A percentile compares a stretch with the other conserved stretches of the same genome.
Evolutionary conservation across 2,329 filamentous ascomycete species (phyloP).

Genomic region (Colletotrichum eremochloae): DNA sequence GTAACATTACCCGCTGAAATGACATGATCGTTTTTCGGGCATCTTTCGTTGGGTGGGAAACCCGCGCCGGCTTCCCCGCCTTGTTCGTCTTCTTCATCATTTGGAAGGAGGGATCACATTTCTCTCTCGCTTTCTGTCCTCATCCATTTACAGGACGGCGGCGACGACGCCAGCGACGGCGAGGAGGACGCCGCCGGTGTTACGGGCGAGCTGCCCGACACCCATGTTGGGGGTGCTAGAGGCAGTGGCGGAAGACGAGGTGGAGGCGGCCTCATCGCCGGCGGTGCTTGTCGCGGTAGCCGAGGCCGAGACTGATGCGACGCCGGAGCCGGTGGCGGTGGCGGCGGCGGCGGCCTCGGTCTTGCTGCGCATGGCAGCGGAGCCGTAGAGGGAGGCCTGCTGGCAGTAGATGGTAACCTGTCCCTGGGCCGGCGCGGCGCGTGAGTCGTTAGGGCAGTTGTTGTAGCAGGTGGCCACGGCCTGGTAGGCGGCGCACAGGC

Average conservation of each 20-base stretch:
- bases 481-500: slow-evolving; percentile 60
- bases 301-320: slow-evolving; percentile 45
- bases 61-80: neutral
- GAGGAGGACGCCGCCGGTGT: slow-evolving; percentile 52
- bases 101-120: neutral
- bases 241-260: slow-evolving; percentile 42
- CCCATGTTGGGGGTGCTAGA: slow-evolving; percentile 45
- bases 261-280: slow-evolving; percentile 41
- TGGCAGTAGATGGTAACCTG: slow-evolving; percentile 61
- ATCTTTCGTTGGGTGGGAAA: neutral
- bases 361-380: slow-evolving; percentile 47
- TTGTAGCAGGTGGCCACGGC: slow-evolving; percentile 66
- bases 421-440: slow-evolving; percentile 51
- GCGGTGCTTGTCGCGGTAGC: slow-evolving; percentile 44
- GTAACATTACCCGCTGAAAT: slow-evolving; percentile 9
- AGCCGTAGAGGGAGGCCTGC: slow-evolving; percentile 59
- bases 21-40: slow-evolving; percentile 11
- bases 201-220: slow-evolving; percentile 49
- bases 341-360: slow-evolving; percentile 44
- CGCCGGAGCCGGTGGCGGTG: slow-evolving; percentile 44
- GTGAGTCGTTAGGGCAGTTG: slow-evolving; percentile 67
- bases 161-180: slow-evolving; percentile 56
- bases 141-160: slow-evolving; percentile 52
- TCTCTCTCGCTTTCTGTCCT: neutral
- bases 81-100: neutral